phyloP scores from a whole-genome alignment of 192 early-diverging fungal species.

The Coemansia erecta region DNA sequence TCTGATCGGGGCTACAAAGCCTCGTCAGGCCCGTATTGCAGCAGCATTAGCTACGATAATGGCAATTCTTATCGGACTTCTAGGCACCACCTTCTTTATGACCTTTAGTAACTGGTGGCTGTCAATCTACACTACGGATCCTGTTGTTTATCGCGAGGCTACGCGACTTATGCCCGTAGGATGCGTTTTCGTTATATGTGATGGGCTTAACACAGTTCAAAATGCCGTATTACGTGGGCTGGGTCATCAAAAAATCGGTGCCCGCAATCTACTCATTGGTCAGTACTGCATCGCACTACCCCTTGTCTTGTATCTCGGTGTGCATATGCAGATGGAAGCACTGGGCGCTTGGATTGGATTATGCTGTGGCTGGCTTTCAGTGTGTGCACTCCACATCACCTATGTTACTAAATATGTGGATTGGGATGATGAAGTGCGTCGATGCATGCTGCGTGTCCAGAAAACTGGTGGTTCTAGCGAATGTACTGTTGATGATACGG shows the following conservation, averaged over 20 bases:
- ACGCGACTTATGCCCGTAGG: slow-evolving; percentile 68
- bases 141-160: slow-evolving; percentile 64
- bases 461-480: too few species aligned
- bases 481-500: too few species aligned
- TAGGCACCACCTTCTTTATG: slow-evolving; percentile 7
- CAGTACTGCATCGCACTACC: slow-evolving; percentile 44
- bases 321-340: slow-evolving; percentile 8
- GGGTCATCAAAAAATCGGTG: slow-evolving; percentile 46
- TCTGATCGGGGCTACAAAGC: slow-evolving; percentile 44
- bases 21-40: too few species aligned
- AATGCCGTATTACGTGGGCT: slow-evolving; percentile 54
- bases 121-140: slow-evolving; percentile 62
- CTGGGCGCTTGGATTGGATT: slow-evolving; percentile 32
- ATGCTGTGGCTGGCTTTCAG: slow-evolving; percentile 11
- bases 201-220: slow-evolving; percentile 57
- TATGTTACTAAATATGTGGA: slow-evolving; percentile 22
- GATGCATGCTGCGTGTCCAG: slow-evolving; percentile 1
- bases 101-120: slow-evolving; percentile 22
- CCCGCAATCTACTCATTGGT: slow-evolving; percentile 1
- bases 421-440: slow-evolving; percentile 28
- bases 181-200: slow-evolving; percentile 59
- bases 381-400: slow-evolving; percentile 10
- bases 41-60: slow-evolving; percentile 51
- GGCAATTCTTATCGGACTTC: slow-evolving; percentile 52
- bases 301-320: slow-evolving; percentile 43